These are phyloP conservation scores for Debaryomyces udenii DNA, from an alignment of 1,139 yeast species.

Conservation along the genomic window DNA sequence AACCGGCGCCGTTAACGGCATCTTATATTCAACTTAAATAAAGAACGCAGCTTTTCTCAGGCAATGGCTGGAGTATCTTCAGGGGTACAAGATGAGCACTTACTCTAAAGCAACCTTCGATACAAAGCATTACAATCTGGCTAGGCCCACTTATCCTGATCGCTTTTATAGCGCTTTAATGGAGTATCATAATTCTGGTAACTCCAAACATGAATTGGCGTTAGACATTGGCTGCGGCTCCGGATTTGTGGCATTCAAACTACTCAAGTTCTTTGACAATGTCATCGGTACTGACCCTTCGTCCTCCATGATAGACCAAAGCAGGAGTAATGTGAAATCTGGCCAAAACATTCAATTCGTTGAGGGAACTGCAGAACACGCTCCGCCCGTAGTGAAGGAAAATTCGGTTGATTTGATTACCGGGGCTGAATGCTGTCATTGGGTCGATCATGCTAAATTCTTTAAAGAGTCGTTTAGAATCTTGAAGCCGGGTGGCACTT, in stretches of 20 bases:
- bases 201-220: conserved; percentile 31
- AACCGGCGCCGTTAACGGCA: not conserved
- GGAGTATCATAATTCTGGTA: conserved; percentile 26
- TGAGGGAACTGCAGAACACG: conserved; percentile 35
- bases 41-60: too few relatives aligned
- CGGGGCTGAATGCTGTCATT: conserved; percentile 79
- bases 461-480: conserved; percentile 52
- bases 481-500: conserved; percentile 61
- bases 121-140: conserved; percentile 38
- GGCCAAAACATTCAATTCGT: conserved; percentile 25
- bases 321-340: conserved; percentile 15
- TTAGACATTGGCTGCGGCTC: conserved; percentile 87
- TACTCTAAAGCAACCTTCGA: conserved; percentile 39
- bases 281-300: conserved; percentile 54
- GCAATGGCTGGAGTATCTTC: too few relatives aligned
- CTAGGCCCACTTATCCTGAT: conserved; percentile 43
- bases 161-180: conserved; percentile 34
- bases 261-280: conserved; percentile 46
- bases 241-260: conserved; percentile 70
- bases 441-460: conserved; percentile 65
- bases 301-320: conserved; percentile 12
- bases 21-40: too few relatives aligned
- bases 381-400: conserved; percentile 24
- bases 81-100: conserved; percentile 32
- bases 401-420: conserved; percentile 61